Base-by-base conservation (phyloP, 148 eudicot species). In the Amaranthus palmeri region DNA sequence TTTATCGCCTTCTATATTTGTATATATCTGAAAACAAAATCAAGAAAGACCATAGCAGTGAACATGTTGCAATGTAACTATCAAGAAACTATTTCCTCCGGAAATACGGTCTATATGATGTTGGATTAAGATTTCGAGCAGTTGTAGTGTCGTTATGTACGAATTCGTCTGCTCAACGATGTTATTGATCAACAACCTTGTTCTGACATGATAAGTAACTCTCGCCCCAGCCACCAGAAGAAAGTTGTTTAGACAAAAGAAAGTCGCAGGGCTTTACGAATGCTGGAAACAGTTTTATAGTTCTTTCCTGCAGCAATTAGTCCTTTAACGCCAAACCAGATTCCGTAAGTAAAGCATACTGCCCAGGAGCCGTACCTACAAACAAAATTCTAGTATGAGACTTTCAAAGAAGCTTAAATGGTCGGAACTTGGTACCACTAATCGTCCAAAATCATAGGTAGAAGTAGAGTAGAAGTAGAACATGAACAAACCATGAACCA, bases 311-410 rank as follows among this genome's bases (percentile, higher is more conserved):
- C 85, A 56, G 91, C 90, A 53, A 86, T 77, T 74, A 92, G 74
- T 42, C 93, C 97, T 77, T 86, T 82, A 54, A 92, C 65, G 58
- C 97, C 97, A 81, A 90, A 92, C 97, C 97, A 92, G 66, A 84
- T 84, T 46, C 90, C 97, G 78, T 92, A 92, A 8, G 96, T 90
- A 81, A 88, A 92, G 87, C 97, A 92, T 76, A 92, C 90, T 46
- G 84, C 97, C 97, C 97, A 92, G 45, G 93, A 92, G 47, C 97
- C 97, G 80, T 92, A 92, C 97, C 97, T 92, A 70, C 15, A 70
- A 15, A 25, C 36, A 51, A 74, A 18, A 42, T 58, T 54, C 63
- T 36, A 76, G 8, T 44, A 45, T 46, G 52, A 46, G 58, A 36
- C 42, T n/a, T 46, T 8, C 50, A 65, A 12, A 42, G n/a, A 45